A percentile compares a stretch with the other conserved stretches of the same genome.
phyloP scores from a whole-genome alignment of 2,329 filamentous ascomycete species.

The Talaromyces sp. region DNA sequence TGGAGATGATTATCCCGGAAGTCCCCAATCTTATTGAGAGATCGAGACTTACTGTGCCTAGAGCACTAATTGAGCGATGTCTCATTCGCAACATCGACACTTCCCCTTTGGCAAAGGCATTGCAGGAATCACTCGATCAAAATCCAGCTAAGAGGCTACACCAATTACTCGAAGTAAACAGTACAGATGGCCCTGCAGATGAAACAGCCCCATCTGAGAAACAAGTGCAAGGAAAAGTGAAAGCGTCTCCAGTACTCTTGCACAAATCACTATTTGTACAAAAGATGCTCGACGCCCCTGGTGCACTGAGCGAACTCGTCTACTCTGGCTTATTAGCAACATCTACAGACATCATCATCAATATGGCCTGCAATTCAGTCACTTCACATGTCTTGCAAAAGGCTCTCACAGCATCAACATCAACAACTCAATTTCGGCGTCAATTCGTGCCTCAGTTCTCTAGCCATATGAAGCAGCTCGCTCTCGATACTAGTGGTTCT shows the following conservation, averaged over 20 bases:
- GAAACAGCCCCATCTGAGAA: conserved; percentile 32
- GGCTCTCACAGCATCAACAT: conserved; percentile 55
- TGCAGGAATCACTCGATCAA: conserved; percentile 58
- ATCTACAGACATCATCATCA: conserved; percentile 54
- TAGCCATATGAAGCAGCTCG: conserved; percentile 58
- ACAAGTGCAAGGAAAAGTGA: conserved; percentile 38
- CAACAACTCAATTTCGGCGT: conserved; percentile 56
- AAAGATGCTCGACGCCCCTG: conserved; percentile 71
- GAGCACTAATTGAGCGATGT: conserved; percentile 79
- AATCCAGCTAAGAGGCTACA: conserved; percentile 51
- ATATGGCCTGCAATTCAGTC: conserved; percentile 62
- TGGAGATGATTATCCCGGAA: conserved; percentile 68
- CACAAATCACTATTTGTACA: conserved; percentile 83
- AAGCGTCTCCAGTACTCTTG: conserved; percentile 52
- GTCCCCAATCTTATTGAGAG: conserved; percentile 70
- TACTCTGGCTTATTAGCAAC: conserved; percentile 68
- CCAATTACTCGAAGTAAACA: conserved; percentile 59
- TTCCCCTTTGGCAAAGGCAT: conserved; percentile 52
- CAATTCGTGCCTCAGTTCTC: conserved; percentile 63
- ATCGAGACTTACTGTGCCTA: conserved; percentile 73
- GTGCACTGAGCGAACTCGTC: conserved; percentile 65
- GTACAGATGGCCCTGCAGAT: conserved; percentile 49
- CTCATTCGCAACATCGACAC: conserved; percentile 62
- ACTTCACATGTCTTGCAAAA: conserved; percentile 64
- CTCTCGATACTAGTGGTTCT: conserved; percentile 61